Evolutionary conservation across 1,139 yeast genomes (phyloP).

Genomic region (Nematodospora anomalae): DNA sequence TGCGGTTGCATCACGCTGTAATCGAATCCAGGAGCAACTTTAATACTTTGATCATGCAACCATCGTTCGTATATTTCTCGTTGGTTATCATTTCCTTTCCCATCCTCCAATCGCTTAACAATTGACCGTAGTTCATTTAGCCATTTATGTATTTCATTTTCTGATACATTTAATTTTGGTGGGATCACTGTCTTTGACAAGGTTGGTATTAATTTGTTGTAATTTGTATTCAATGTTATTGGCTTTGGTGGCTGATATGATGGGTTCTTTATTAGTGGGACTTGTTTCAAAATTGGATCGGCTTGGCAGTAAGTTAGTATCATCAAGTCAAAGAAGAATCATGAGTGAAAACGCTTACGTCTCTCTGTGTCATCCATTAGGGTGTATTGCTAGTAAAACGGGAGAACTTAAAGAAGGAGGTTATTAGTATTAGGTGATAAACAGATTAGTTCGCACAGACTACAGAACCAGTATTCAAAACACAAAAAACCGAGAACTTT

Average conservation of each 20-base stretch:
- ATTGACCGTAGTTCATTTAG: slow-evolving; percentile 23
- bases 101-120: slow-evolving; percentile 15
- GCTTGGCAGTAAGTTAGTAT: slow-evolving; percentile 28
- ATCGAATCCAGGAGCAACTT: slow-evolving; percentile 47
- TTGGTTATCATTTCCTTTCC: slow-evolving; percentile 14
- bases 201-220: slow-evolving; percentile 41
- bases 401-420: not conserved
- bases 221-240: slow-evolving; percentile 53
- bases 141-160: slow-evolving; percentile 33
- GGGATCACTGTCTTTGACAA: slow-evolving; percentile 37
- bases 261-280: slow-evolving; percentile 61
- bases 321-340: not conserved
- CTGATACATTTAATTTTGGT: slow-evolving; percentile 35
- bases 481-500: too few species aligned
- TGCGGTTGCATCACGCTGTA: slow-evolving; percentile 37
- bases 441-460: not conserved
- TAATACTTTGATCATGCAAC: slow-evolving; percentile 34
- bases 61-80: slow-evolving; percentile 28
- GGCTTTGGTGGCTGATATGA: slow-evolving; percentile 58
- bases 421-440: too few species aligned
- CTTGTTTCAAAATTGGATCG: slow-evolving; percentile 52
- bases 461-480: too few species aligned
- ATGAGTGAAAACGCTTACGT: slow-evolving; percentile 19
- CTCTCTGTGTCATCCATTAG: slow-evolving; percentile 22
- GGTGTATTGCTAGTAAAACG: too few species aligned